Evolutionary conservation across 192 early-diverging fungal species (phyloP), one percentile per base, ranked within the genome.

Genomic region (Mortierella antarctica): DNA sequence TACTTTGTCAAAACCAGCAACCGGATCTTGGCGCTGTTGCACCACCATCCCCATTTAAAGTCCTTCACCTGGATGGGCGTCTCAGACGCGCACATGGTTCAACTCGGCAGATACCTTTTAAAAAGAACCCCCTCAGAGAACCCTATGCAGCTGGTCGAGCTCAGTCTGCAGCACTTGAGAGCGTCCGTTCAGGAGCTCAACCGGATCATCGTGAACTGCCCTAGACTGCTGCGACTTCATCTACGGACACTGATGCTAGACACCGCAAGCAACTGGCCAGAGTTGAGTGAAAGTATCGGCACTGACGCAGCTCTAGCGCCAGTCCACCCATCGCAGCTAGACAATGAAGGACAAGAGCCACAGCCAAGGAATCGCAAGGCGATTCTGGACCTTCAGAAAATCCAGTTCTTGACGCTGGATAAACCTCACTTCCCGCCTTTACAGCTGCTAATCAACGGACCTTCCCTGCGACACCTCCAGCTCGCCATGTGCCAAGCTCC

Each of bases 1-100:
- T 73, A 40, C 39, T 44, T 73, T 14, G 71, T 73, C 44, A 73
- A 65, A 48, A 58, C 62, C 8, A 73, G 71, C 39, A 73, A 73
- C 56, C 52, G 71, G 0, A 63, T 73, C 41, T 48, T 73, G 4
- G 61, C 71, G n/a, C 17, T 73, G 40, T 17, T 73, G 8, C 62
- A 73, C 17, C 40, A 65, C 18, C 62, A 65, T 7, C 71, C 71
- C 6, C 53, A 39, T 13, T 39, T 73, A 17, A 42, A 64, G 44
- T 58, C 62, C 2, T 73, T 73, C 17, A 61, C 45, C 39, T 73
- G 71, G 71, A 65, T 65, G 18, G 71, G 71, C 15, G 46, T 20
- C 9, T 73, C 71, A 41, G 31, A 49, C 31, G 14, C 47, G 5
- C 71, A 73, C 21, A 50, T 73, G 55, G 54, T 65, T 15, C 71